Evolutionary conservation across 2,329 filamentous ascomycete genomes (phyloP).

Genomic region (Arthrobotrys conoides): DNA sequence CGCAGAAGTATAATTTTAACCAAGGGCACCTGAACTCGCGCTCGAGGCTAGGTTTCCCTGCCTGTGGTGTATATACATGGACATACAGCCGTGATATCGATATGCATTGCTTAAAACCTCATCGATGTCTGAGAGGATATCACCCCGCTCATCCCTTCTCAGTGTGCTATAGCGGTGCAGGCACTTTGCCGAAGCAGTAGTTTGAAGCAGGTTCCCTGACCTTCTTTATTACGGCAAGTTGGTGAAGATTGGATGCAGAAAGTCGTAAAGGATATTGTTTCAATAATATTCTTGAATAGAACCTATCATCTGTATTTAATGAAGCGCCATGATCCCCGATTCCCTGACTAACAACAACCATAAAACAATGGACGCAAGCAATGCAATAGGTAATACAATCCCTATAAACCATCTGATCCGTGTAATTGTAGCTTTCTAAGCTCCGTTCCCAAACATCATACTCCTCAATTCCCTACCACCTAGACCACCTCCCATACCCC

Average conservation of each 20-base stretch:
- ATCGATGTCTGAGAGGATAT: too few relatives aligned
- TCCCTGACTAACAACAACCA: constrained; percentile 8
- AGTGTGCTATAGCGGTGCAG: too few relatives aligned
- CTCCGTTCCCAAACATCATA: constrained; percentile 59
- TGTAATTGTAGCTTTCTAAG: constrained; percentile 14
- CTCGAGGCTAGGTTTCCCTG: too few relatives aligned
- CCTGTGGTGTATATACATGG: too few relatives aligned
- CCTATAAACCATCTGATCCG: background rate
- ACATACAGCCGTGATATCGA: too few relatives aligned
- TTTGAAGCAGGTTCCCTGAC: too few relatives aligned
- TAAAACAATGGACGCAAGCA: constrained; percentile 26
- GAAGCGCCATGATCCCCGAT: constrained; percentile 30
- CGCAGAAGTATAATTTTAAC: too few relatives aligned
- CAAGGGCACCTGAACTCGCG: too few relatives aligned
- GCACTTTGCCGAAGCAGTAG: too few relatives aligned
- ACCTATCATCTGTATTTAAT: constrained; percentile 11
- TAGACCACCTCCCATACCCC: constrained; percentile 2
- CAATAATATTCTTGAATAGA: constrained; percentile 1
- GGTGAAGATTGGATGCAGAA: background rate
- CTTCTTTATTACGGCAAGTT: too few relatives aligned
- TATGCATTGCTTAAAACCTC: too few relatives aligned
- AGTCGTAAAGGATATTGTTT: background rate
- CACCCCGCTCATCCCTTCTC: too few relatives aligned
- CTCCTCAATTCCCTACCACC: constrained; percentile 51
- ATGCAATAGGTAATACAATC: constrained; percentile 40